Evolutionary conservation across 2,329 filamentous ascomycete genomes (phyloP), one percentile per base, ranked within the genome.

Genomic region (Aspergillus pseudoglaucus): DNA sequence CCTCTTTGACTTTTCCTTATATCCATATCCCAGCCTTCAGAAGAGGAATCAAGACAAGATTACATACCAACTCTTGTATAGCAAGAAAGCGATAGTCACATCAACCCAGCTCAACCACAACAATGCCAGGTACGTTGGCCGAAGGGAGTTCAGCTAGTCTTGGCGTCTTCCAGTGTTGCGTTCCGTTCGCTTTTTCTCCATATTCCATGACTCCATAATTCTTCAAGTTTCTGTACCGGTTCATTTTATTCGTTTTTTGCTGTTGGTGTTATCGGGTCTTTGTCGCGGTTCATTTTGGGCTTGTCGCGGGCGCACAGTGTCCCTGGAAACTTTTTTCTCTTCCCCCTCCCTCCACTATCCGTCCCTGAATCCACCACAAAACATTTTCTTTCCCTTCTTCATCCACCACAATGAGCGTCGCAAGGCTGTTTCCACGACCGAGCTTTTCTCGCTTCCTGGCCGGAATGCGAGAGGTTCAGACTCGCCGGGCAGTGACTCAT

Each of bases 371-470:
- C 35, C 15, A 38, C n/a, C 35, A 38, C n/a, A 38, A 38, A 22
- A 17, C 23, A 7, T 17, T 25, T 23, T 41, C 51, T 46, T 23
- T 42, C 47, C 38, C 35, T 41, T 12, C 49, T 44, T 49, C 50
- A 48, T 45, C 46, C 49, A 51, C 47, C 47, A 51, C 48, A 45
- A 62, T 62, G 60, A 54, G 45, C 40, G 45, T 53, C 44, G 42
- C 56, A 51, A 57, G 55, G 53, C 53, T 60, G 48, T 43, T 59
- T 44, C 42, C 53, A 20, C 53, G 49, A 46, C 48, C 53, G 33
- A 50, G 54, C 44, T 22, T 58, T 40, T 49, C 48, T 37, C 50
- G 47, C 25, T 47, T 47, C 44, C 37, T 47, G n/a, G 25, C 49
- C 41, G 32, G 44, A n/a, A 41, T 44, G 35, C 38, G 47, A 32